Conservation (phyloP, 2,329 filamentous ascomycete species). For the Teratosphaeria gauchensis region DNA sequence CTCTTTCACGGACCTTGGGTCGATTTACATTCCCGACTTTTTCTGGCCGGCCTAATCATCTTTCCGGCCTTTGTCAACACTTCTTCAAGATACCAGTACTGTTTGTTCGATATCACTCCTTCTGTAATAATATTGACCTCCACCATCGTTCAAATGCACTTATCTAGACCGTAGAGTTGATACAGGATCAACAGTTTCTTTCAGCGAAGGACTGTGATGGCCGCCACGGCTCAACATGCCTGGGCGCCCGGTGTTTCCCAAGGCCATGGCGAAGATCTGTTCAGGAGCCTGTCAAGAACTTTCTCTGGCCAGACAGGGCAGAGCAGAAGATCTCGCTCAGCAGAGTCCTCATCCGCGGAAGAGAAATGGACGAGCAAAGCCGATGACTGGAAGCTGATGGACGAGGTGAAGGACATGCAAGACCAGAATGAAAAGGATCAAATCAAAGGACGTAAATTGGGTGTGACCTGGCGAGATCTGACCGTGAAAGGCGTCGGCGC, state of each 20-base stretch:
- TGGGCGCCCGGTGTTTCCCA: constrained; percentile 4
- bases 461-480: constrained; percentile 56
- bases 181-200: not conserved
- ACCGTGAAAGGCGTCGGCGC: constrained; percentile 53
- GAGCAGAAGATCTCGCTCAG: not conserved
- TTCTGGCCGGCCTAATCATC: not conserved
- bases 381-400: constrained; percentile 42
- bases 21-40: not conserved
- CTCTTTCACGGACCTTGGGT: not conserved
- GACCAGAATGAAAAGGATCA: constrained; percentile 38
- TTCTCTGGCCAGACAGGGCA: not conserved
- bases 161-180: not conserved
- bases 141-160: not conserved
- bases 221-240: constrained; percentile 2
- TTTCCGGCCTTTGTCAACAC: not conserved
- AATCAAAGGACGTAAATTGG: constrained; percentile 40
- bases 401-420: constrained; percentile 36
- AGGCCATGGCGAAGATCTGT: constrained; percentile 5
- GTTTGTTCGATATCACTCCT: not conserved
- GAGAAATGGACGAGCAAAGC: constrained; percentile 22
- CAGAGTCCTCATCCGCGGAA: constrained; percentile 2
- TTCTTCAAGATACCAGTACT: not conserved
- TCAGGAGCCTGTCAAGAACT: constrained; percentile 2
- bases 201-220: constrained; percentile 1
- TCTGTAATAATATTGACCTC: not conserved